phyloP scores from a whole-genome alignment of 176 grass and related monocot species.

The Eleusine coracana region DNA sequence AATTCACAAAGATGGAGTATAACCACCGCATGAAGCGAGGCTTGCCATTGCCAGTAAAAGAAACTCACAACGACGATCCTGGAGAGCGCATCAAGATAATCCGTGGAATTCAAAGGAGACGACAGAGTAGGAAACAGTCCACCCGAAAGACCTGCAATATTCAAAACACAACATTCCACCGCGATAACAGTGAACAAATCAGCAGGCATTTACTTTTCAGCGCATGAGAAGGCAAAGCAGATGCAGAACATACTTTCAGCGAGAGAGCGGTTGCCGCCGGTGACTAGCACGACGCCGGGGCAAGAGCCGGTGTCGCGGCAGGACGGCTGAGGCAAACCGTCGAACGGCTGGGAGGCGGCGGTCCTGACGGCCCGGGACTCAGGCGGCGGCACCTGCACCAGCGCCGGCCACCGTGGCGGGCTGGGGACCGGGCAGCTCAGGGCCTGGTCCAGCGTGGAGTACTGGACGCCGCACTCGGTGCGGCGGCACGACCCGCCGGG shows the following conservation, averaged over 20 bases:
- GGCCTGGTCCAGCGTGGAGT: slow-evolving; percentile 83
- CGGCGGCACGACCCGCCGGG: slow-evolving; percentile 48
- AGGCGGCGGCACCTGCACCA: slow-evolving; percentile 66
- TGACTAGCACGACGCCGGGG: slow-evolving; percentile 64
- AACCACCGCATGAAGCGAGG: slow-evolving; percentile 10
- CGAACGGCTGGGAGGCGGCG: slow-evolving; percentile 1
- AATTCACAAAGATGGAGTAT: background rate
- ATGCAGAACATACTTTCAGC: slow-evolving; percentile 53
- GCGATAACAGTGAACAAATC: slow-evolving; percentile 5
- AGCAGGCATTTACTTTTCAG: background rate
- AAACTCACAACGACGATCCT: slow-evolving; percentile 65
- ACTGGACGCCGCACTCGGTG: slow-evolving; percentile 67
- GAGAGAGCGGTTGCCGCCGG: slow-evolving; percentile 66
- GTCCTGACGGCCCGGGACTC: slow-evolving; percentile 51
- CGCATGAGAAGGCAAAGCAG: background rate
- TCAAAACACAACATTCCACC: background rate
- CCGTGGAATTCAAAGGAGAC: slow-evolving; percentile 56
- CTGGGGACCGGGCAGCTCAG: slow-evolving; percentile 63
- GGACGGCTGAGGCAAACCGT: slow-evolving; percentile 51
- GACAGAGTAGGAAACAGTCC: slow-evolving; percentile 56
- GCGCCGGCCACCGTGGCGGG: slow-evolving; percentile 62
- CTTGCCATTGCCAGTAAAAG: background rate
- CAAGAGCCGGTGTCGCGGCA: slow-evolving; percentile 63
- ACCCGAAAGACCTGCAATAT: slow-evolving; percentile 58
- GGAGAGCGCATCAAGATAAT: slow-evolving; percentile 58